phyloP scores from a whole-genome alignment of 179 eudicot species.

The Pouteria campechiana region DNA sequence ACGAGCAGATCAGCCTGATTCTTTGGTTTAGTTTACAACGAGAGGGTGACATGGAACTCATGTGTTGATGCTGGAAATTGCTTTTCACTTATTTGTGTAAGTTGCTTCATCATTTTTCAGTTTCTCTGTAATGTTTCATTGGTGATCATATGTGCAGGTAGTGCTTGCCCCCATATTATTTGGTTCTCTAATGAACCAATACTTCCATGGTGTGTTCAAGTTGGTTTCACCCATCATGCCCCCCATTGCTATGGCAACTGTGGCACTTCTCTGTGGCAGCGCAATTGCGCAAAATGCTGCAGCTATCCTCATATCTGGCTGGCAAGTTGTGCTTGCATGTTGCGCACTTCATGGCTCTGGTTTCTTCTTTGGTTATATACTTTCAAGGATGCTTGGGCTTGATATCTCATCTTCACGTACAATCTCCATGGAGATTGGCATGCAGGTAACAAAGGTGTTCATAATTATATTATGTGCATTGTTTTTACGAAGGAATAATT shows the following conservation, averaged over 20 bases:
- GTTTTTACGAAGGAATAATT: no score
- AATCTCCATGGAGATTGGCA: slow-evolving; percentile 87
- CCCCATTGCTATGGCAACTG: slow-evolving; percentile 69
- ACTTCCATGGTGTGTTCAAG: slow-evolving; percentile 55
- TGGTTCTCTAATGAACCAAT: slow-evolving; percentile 82
- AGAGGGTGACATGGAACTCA: no score
- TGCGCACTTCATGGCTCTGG: slow-evolving; percentile 63
- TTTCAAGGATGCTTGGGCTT: slow-evolving; percentile 55
- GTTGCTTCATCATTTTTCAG: not conserved
- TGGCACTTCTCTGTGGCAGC: slow-evolving; percentile 72
- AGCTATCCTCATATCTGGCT: slow-evolving; percentile 61
- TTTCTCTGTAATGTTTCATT: not conserved
- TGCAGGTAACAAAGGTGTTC: slow-evolving; percentile 78
- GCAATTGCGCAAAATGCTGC: slow-evolving; percentile 82
- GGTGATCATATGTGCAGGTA: slow-evolving; percentile 31
- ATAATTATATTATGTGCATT: no score
- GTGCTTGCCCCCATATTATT: slow-evolving; percentile 76
- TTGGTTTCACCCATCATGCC: slow-evolving; percentile 78
- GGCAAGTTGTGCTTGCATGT: slow-evolving; percentile 55
- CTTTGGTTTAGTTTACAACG: no score
- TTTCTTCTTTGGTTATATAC: slow-evolving; percentile 63
- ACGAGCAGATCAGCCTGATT: no score
- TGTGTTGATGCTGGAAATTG: no score
- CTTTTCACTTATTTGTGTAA: no score
- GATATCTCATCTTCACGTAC: slow-evolving; percentile 64